These are phyloP conservation scores for Annulohypoxylon bovei DNA, from an alignment of 495 filamentous ascomycete genomes.

Conservation along the genomic window DNA sequence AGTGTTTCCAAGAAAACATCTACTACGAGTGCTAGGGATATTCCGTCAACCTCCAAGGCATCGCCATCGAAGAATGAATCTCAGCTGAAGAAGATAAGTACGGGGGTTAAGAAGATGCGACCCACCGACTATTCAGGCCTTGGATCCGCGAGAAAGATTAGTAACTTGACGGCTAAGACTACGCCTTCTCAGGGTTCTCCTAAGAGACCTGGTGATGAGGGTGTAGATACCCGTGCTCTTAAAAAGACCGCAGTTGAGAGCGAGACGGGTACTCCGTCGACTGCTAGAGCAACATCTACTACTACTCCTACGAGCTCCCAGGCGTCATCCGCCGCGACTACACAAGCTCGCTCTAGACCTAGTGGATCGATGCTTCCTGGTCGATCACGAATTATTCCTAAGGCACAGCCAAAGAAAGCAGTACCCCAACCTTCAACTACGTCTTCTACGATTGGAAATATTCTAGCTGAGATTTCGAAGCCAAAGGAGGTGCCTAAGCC, in stretches of 20 bases:
- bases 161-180: constrained; percentile 35
- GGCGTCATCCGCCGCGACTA: constrained; percentile 20
- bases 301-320: constrained; percentile 25
- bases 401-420: constrained; percentile 49
- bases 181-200: constrained; percentile 22
- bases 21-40: constrained; percentile 8
- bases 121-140: constrained; percentile 42
- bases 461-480: constrained; percentile 54
- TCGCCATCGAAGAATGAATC: constrained; percentile 10
- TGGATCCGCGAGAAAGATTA: constrained; percentile 42
- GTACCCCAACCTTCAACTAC: constrained; percentile 43
- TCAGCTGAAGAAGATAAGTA: constrained; percentile 25
- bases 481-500: constrained; percentile 45
- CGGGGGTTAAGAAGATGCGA: constrained; percentile 35
- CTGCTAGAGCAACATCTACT: constrained; percentile 28
- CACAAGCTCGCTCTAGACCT: constrained; percentile 34
- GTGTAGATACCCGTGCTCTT: constrained; percentile 48
- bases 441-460: constrained; percentile 38
- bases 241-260: constrained; percentile 54
- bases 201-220: constrained; percentile 53
- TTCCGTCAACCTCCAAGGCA: background rate
- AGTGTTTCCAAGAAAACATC: constrained; percentile 25
- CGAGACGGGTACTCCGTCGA: constrained; percentile 21
- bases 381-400: constrained; percentile 39
- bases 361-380: constrained; percentile 47